Percentiles rank a stretch among this genome's conserved stretches.
These are phyloP conservation scores for Dactylellina drechsleri DNA, from an alignment of 2,329 filamentous ascomycete genomes.

Conservation along the genomic window DNA sequence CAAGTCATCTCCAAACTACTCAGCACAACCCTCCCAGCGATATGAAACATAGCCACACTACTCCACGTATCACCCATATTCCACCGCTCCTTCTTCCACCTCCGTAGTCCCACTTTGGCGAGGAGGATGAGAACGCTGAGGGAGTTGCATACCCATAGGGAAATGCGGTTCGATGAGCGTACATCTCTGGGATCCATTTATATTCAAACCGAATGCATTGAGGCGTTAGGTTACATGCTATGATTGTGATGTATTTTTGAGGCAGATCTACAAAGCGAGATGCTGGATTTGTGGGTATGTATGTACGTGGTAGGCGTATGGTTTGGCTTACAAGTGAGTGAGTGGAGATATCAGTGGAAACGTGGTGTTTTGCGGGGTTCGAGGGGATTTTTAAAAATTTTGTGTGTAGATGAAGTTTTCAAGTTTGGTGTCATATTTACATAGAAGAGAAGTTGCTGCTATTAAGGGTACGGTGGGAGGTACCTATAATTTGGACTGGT, in stretches of 20 bases:
- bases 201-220: no score
- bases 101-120: slow-evolving; percentile 10
- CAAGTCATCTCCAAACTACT: slow-evolving; percentile 23
- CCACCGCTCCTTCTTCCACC: slow-evolving; percentile 46
- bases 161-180: slow-evolving; percentile 13
- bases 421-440: not conserved
- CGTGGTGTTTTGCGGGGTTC: slow-evolving; percentile 36
- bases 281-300: slow-evolving; percentile 3
- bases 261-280: slow-evolving; percentile 21
- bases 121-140: slow-evolving; percentile 21
- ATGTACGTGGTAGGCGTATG: no score
- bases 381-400: not conserved
- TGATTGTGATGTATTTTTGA: not conserved
- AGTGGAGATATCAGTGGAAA: slow-evolving; percentile 11
- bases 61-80: slow-evolving; percentile 47
- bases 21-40: slow-evolving; percentile 12
- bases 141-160: slow-evolving; percentile 25
- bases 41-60: slow-evolving; percentile 15
- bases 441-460: no score
- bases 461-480: no score
- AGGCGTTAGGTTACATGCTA: no score
- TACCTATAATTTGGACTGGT: no score
- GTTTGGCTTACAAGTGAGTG: not conserved
- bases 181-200: not conserved
- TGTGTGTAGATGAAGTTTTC: not conserved